Conservation (phyloP, 257 asterid species). For the Linaria vulgaris region DNA sequence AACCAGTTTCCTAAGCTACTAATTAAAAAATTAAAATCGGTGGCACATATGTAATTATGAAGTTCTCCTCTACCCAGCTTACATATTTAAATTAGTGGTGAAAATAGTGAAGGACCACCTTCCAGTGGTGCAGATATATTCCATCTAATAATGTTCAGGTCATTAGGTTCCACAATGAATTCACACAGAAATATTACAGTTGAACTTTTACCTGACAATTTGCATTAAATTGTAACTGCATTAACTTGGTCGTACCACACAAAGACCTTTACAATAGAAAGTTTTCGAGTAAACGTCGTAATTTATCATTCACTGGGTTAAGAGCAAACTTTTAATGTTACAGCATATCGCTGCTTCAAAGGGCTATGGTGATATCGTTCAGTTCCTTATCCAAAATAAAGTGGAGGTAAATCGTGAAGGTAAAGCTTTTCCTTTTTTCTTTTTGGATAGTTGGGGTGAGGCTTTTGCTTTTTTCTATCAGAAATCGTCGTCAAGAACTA, state of each 20-base stretch:
- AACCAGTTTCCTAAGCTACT: background rate
- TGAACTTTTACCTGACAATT: background rate
- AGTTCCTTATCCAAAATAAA: conserved; percentile 47
- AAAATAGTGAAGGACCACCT: too few species aligned
- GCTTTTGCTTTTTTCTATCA: too few species aligned
- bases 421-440: conserved; percentile 22
- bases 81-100: too few species aligned
- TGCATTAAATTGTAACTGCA: background rate
- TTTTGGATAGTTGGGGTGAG: too few species aligned
- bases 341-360: conserved; percentile 72
- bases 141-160: too few species aligned
- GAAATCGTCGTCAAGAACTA: background rate
- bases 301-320: background rate
- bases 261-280: background rate
- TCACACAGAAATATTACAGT: background rate
- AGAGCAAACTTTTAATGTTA: background rate
- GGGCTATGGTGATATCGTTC: conserved; percentile 51
- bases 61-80: too few species aligned
- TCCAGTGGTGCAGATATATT: too few species aligned
- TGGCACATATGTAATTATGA: background rate
- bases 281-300: too few species aligned
- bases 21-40: background rate
- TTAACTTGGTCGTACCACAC: background rate
- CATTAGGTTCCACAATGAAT: too few species aligned
- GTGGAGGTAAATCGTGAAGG: conserved; percentile 52